Percentiles rank a stretch among this genome's conserved stretches.
These are phyloP conservation scores for Excoecaria cochinchinensis DNA, from an alignment of 345 rosid species.

Conservation along the genomic window DNA sequence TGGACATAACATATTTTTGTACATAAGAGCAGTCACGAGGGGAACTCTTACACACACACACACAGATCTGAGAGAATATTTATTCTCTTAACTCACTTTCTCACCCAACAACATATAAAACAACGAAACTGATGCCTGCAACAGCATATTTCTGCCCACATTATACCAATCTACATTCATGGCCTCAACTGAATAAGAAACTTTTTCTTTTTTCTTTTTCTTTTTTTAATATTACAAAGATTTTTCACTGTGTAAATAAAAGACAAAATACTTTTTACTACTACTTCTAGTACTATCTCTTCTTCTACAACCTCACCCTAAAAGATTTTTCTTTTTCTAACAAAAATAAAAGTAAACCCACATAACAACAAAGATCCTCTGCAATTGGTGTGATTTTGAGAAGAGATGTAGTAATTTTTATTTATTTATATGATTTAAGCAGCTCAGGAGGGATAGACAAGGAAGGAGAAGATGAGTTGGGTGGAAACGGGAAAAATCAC, in stretches of 20 bases:
- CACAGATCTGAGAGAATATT: slow-evolving; percentile 44
- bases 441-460: slow-evolving; percentile 99
- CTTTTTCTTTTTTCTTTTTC: background rate
- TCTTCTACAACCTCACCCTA: background rate
- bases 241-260: slow-evolving; percentile 19
- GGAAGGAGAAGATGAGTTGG: slow-evolving; percentile 73
- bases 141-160: slow-evolving; percentile 41
- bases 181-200: slow-evolving; percentile 27
- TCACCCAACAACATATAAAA: slow-evolving; percentile 46
- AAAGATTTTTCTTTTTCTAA: background rate
- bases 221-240: too few relatives aligned
- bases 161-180: slow-evolving; percentile 11
- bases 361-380: background rate
- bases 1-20: slow-evolving; percentile 14
- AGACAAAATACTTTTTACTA: background rate
- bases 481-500: slow-evolving; percentile 19
- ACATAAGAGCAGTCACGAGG: slow-evolving; percentile 43
- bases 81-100: slow-evolving; percentile 21
- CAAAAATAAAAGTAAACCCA: background rate
- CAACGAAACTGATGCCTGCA: slow-evolving; percentile 44
- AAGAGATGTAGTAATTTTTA: background rate
- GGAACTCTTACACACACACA: slow-evolving; percentile 14
- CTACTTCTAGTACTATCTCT: background rate
- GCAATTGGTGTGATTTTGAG: slow-evolving; percentile 6
- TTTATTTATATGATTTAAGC: slow-evolving; percentile 2